Evolutionary conservation across 2,329 filamentous ascomycete species (phyloP), one percentile per base, ranked within the genome.

Genomic region (Dactylellina drechsleri): DNA sequence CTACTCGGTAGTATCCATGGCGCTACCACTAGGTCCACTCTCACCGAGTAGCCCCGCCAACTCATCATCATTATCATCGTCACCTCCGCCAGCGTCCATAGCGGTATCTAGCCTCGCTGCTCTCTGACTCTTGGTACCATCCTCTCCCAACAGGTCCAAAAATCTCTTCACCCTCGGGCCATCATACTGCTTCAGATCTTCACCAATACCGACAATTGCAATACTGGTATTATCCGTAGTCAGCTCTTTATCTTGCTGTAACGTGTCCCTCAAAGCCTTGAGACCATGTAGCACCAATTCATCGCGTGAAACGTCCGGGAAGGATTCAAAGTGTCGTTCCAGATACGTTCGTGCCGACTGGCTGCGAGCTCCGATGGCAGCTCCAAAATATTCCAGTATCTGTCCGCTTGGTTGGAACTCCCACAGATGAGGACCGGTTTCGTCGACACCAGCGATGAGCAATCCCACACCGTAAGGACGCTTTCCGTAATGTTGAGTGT

Each of bases 331-430:
- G 83, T 97, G 91, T 81, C 92, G 88, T 87, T 99, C 95, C 66
- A 99, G 86, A 83, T 99, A 99, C 77, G 95, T 99, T 81, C 95
- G 87, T 23, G 95, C 95, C 92, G 98, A 98, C 85, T 99, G 95
- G 82, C 91, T 95, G 79, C 95, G 87, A 56, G 95, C 95, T 62
- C 95, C 95, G 82, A 99, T 99, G 72, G 93, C 94, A 81, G 94
- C 97, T 23, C 95, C 95, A 58, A 91, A 83, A 92, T 98, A 98
- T 87, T 99, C 95, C 82, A 97, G 92, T 80, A 93, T 97, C 87
- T 98, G 91, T 56, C 95, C 95, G 65, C 89, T 92, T 10, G 95
- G 95, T 84, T 97, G 94, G 86, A 99, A 99, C 84, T 99, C 95
- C 84, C 96, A 99, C 77, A 99, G 88, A 84, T 99, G 95, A 45